Evolutionary conservation across 345 rosid species (phyloP).

Genomic region (Chamaenerion angustifolium): DNA sequence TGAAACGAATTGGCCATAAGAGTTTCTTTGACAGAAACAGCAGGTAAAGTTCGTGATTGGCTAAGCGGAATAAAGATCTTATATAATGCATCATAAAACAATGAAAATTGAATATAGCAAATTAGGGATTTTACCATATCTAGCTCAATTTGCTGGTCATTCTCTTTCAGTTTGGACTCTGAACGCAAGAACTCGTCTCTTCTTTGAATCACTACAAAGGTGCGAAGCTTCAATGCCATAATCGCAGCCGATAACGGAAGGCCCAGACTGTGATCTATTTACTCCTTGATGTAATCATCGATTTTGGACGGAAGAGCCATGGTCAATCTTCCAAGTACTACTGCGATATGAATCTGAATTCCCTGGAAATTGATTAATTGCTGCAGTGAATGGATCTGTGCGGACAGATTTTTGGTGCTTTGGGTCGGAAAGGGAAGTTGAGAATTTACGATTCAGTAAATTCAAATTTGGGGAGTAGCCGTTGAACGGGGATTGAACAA

Average conservation of each 20-base stretch:
- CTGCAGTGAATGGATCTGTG: no score
- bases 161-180: conserved; percentile 33
- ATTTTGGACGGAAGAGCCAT: conserved; percentile 38
- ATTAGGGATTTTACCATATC: conserved; percentile 29
- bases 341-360: no score
- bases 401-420: no score
- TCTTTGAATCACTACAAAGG: conserved; percentile 35
- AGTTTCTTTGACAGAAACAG: no score
- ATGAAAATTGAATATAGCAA: no score
- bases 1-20: no score
- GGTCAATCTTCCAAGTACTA: no score
- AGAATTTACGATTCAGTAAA: no score
- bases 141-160: conserved; percentile 37
- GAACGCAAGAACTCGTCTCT: conserved; percentile 30
- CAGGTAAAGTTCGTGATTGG: background rate
- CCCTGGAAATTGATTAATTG: no score
- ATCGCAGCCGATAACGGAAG: conserved; percentile 37
- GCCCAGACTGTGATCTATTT: conserved; percentile 50
- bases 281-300: conserved; percentile 46
- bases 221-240: conserved; percentile 38
- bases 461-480: no score
- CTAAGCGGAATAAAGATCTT: background rate
- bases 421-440: no score
- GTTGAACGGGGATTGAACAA: no score
- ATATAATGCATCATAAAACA: background rate